These are phyloP conservation scores for Auxenochlorella pyrenoidosa DNA, from an alignment of 139 green algal species.

Conservation along the genomic window DNA sequence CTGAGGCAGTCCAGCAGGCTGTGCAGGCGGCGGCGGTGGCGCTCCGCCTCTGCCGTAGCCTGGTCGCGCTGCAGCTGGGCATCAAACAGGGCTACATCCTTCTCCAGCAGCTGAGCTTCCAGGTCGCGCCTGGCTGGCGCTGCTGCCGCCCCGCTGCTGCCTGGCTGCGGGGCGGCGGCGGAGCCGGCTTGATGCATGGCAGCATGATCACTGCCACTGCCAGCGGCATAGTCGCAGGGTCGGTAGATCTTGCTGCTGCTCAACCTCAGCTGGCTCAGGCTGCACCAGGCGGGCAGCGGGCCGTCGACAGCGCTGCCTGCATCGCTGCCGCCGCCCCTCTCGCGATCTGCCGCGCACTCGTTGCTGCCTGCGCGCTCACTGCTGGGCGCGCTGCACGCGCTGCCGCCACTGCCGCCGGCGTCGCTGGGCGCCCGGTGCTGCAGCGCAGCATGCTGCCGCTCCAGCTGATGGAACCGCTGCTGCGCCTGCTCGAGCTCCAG, in stretches of 20 bases:
- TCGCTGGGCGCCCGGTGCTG: not conserved
- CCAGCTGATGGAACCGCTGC: constrained; percentile 28
- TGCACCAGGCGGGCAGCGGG: not conserved
- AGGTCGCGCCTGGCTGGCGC: not conserved
- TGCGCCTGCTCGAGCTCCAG: constrained; percentile 51
- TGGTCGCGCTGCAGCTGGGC: constrained; percentile 47
- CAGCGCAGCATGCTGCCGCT: constrained; percentile 47
- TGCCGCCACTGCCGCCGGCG: not conserved
- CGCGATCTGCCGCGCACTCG: not conserved
- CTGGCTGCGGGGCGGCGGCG: not conserved
- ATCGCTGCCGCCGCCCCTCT: not conserved
- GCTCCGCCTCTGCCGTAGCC: constrained; percentile 33
- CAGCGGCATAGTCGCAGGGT: not conserved
- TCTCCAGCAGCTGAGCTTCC: constrained; percentile 12
- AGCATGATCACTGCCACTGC: not conserved
- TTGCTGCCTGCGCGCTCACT: no score
- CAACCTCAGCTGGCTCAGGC: not conserved
- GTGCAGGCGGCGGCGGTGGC: constrained; percentile 44
- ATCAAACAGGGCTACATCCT: constrained; percentile 48
- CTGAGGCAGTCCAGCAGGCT: constrained; percentile 14
- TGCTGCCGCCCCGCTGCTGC: not conserved
- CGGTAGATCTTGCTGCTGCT: constrained; percentile 17
- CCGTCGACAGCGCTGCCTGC: not conserved
- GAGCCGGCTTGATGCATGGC: not conserved
- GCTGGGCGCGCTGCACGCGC: not conserved